These are phyloP conservation scores for Penicillium coprophilum DNA, from an alignment of 495 filamentous ascomycete genomes.

Conservation along the genomic window DNA sequence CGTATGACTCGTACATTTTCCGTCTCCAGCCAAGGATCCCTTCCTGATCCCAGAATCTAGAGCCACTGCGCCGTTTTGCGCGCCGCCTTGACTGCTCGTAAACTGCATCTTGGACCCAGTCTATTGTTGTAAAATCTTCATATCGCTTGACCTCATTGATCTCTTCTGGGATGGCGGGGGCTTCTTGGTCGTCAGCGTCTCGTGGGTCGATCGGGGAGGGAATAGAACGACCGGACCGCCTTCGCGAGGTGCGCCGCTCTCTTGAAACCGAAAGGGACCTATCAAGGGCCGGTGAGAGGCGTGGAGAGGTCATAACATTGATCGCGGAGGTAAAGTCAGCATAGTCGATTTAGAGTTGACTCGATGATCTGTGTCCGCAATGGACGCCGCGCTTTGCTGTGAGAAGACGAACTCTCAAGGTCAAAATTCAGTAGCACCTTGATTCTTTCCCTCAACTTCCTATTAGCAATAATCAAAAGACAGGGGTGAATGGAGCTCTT, in stretches of 20 bases:
- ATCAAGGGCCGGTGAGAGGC: slow-evolving; percentile 56
- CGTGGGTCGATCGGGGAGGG: slow-evolving; percentile 59
- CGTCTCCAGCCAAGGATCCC: slow-evolving; percentile 77
- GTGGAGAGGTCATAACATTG: slow-evolving; percentile 64
- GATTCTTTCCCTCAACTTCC: background rate
- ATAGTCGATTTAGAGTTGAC: slow-evolving; percentile 30
- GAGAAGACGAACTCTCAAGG: background rate
- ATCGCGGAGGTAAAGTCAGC: slow-evolving; percentile 31
- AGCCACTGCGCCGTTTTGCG: slow-evolving; percentile 68
- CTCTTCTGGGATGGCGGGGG: slow-evolving; percentile 81
- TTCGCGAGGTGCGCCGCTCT: slow-evolving; percentile 59
- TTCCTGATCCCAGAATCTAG: slow-evolving; percentile 71
- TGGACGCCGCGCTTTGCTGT: slow-evolving; percentile 11
- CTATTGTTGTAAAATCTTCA: slow-evolving; percentile 97
- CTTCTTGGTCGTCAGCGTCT: slow-evolving; percentile 38
- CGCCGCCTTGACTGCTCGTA: slow-evolving; percentile 82
- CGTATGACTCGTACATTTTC: slow-evolving; percentile 82
- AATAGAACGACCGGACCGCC: slow-evolving; percentile 69
- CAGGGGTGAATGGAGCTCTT: slow-evolving; percentile 12
- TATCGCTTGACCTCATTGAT: slow-evolving; percentile 98
- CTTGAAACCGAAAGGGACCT: slow-evolving; percentile 56
- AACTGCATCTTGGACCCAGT: slow-evolving; percentile 98
- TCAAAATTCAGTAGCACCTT: background rate
- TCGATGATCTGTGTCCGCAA: slow-evolving; percentile 20
- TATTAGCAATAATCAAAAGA: background rate